Percentiles rank a stretch among this genome's conserved stretches.
These are phyloP conservation scores for Tympanopsis confertula DNA, from an alignment of 2,329 filamentous ascomycete species.

Conservation along the genomic window DNA sequence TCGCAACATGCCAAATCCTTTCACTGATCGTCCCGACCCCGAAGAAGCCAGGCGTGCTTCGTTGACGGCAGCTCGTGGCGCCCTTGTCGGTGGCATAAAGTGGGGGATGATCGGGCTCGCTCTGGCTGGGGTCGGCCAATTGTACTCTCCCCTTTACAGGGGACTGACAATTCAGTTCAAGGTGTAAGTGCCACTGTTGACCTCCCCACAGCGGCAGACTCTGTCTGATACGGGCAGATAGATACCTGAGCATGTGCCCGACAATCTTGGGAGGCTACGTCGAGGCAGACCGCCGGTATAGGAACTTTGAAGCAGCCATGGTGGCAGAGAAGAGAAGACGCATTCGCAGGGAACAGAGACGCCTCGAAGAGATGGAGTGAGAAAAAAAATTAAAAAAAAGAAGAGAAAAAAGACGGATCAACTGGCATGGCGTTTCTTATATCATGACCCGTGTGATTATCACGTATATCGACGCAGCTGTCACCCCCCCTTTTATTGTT, in stretches of 20 bases:
- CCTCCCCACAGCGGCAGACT: neutral
- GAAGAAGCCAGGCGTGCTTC: slow-evolving; percentile 60
- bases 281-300: slow-evolving; percentile 59
- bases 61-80: slow-evolving; percentile 61
- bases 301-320: slow-evolving; percentile 54
- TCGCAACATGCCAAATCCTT: slow-evolving; percentile 27
- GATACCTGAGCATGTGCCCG: slow-evolving; percentile 73
- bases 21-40: slow-evolving; percentile 46
- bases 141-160: slow-evolving; percentile 60
- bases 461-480: no score
- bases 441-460: no score
- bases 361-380: slow-evolving; percentile 59
- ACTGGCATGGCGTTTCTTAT: no score
- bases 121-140: slow-evolving; percentile 49
- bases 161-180: slow-evolving; percentile 67
- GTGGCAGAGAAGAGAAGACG: slow-evolving; percentile 47
- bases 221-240: slow-evolving; percentile 18
- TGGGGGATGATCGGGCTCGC: slow-evolving; percentile 59
- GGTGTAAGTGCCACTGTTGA: slow-evolving; percentile 39
- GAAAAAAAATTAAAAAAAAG: slow-evolving; percentile 41
- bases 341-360: slow-evolving; percentile 47
- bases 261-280: slow-evolving; percentile 73
- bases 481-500: no score
- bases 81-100: slow-evolving; percentile 54
- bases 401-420: no score